Evolutionary conservation across 1,284 basidiomycete species (phyloP).

Genomic region (Flammula alnicola): DNA sequence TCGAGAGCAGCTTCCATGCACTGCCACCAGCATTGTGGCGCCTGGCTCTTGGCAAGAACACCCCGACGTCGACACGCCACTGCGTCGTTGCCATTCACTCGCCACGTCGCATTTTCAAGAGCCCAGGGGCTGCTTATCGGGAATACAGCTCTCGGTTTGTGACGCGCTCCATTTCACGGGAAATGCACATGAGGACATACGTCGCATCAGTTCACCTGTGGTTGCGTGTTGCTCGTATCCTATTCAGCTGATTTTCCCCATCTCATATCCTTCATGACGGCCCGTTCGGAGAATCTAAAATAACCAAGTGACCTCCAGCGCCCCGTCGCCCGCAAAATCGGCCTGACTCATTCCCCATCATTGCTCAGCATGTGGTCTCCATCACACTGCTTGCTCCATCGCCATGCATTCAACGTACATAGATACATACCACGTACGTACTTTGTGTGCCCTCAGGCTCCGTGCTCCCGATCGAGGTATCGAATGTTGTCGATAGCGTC

Average conservation of each 20-base stretch:
- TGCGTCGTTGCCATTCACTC: background rate
- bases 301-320: constrained; percentile 12
- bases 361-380: constrained; percentile 13
- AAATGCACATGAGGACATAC: constrained; percentile 11
- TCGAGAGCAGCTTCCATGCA: constrained; percentile 20
- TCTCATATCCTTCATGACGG: constrained; percentile 15
- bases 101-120: constrained; percentile 1
- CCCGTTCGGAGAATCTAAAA: constrained; percentile 16
- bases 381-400: background rate
- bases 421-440: too few relatives aligned
- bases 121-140: background rate
- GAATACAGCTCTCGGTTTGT: background rate
- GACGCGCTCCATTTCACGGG: background rate
- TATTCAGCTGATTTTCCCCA: constrained; percentile 11
- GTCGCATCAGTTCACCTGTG: constrained; percentile 18
- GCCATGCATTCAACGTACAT: background rate
- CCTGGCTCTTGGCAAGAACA: constrained; percentile 15
- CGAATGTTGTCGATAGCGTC: too few relatives aligned
- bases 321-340: too few relatives aligned
- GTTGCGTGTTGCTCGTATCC: constrained; percentile 7
- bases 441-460: too few relatives aligned
- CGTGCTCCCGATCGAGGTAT: too few relatives aligned
- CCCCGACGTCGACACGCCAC: constrained; percentile 10
- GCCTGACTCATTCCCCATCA: constrained; percentile 5
- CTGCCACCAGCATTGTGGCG: constrained; percentile 24